These are phyloP conservation scores for Candolleomyces efflorescens DNA, from an alignment of 768 basidiomycete genomes.

Conservation along the genomic window DNA sequence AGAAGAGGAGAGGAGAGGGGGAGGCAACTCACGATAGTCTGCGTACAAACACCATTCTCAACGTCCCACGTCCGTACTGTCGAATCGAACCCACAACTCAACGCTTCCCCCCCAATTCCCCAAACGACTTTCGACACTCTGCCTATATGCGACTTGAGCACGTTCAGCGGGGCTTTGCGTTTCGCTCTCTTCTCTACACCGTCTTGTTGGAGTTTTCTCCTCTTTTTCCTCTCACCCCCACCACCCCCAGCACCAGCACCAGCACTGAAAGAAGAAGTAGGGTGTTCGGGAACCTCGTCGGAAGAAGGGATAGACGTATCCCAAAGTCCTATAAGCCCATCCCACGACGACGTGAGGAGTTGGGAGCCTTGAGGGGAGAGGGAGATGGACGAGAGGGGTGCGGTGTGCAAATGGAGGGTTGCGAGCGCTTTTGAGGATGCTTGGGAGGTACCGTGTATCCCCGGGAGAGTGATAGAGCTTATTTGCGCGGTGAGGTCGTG, in stretches of 20 bases:
- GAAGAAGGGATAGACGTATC: slow-evolving; percentile 53
- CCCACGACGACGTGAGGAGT: slow-evolving; percentile 85
- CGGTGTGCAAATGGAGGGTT: slow-evolving; percentile 80
- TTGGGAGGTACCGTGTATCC: slow-evolving; percentile 11
- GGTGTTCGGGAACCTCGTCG: slow-evolving; percentile 64
- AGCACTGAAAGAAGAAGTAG: too few species aligned
- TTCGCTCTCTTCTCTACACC: slow-evolving; percentile 28
- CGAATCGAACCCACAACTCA: slow-evolving; percentile 87
- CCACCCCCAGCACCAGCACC: too few species aligned
- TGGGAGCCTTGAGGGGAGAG: slow-evolving; percentile 51
- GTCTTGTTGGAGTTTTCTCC: slow-evolving; percentile 49
- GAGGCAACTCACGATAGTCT: slow-evolving; percentile 56
- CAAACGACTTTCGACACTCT: slow-evolving; percentile 73
- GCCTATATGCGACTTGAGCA: slow-evolving; percentile 81
- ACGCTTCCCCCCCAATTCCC: slow-evolving; percentile 38
- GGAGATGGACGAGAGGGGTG: slow-evolving; percentile 69
- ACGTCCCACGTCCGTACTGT: slow-evolving; percentile 88
- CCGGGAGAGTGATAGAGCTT: slow-evolving; percentile 32
- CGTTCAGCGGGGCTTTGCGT: slow-evolving; percentile 64
- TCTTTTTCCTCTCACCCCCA: slow-evolving; percentile 57
- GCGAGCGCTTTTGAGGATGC: slow-evolving; percentile 41
- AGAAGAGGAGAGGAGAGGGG: background rate
- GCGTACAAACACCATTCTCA: slow-evolving; percentile 65
- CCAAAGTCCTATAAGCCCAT: slow-evolving; percentile 81
- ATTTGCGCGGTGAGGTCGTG: slow-evolving; percentile 76